Percentiles rank a stretch among this genome's conserved stretches.
phyloP scores from a whole-genome alignment of 352 stramenopile species.

The Phytophthora quininea region DNA sequence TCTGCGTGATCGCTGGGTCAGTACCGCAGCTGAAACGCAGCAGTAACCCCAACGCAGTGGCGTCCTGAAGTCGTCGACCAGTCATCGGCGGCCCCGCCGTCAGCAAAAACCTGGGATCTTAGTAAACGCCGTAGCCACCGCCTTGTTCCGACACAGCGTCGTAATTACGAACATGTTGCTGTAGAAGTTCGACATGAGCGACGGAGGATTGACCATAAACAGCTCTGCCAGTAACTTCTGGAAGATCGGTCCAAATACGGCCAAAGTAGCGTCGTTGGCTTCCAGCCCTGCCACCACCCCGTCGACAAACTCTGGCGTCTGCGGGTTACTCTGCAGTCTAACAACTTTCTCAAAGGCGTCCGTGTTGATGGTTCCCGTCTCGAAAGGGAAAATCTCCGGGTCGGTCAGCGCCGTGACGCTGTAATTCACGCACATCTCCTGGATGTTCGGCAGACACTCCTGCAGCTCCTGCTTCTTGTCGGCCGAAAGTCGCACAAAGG shows the following conservation, averaged over 20 bases:
- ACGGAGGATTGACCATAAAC: constrained; percentile 81
- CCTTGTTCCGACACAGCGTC: constrained; percentile 70
- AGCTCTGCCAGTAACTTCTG: constrained; percentile 82
- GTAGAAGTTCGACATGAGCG: constrained; percentile 79
- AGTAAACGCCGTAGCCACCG: constrained; percentile 65
- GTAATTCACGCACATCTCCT: constrained; percentile 87
- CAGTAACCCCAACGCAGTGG: constrained; percentile 76
- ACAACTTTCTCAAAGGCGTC: constrained; percentile 80
- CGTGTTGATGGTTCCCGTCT: constrained; percentile 62
- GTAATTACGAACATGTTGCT: constrained; percentile 73
- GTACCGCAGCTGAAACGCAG: constrained; percentile 77
- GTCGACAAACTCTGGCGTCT: constrained; percentile 68
- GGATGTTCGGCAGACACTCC: constrained; percentile 58
- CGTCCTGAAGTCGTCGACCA: constrained; percentile 75
- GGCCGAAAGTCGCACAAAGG: constrained; percentile 52
- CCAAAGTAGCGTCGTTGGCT: constrained; percentile 49
- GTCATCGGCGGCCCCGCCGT: constrained; percentile 58
- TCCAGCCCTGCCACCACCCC: constrained; percentile 56
- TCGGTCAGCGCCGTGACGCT: constrained; percentile 82
- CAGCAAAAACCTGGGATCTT: constrained; percentile 74
- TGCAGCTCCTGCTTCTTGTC: constrained; percentile 60
- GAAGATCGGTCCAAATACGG: constrained; percentile 75
- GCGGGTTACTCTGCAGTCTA: constrained; percentile 53
- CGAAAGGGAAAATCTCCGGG: constrained; percentile 87
- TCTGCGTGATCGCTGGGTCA: constrained; percentile 75